These are phyloP conservation scores for Candida orba DNA, from an alignment of 805 yeast genomes.

Conservation along the genomic window DNA sequence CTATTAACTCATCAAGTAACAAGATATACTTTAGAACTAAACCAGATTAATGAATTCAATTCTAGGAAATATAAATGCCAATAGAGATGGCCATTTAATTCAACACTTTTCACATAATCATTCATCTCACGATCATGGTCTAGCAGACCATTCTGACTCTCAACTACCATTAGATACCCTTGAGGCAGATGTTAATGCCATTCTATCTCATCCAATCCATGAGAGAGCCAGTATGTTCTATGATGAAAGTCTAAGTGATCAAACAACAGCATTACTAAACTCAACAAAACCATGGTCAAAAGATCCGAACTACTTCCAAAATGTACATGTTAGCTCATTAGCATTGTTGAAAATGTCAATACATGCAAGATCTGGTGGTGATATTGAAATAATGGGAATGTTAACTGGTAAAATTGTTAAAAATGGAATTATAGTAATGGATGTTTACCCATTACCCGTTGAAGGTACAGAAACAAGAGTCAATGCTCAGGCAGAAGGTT, in stretches of 20 bases:
- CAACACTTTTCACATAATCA: constrained; percentile 2
- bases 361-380: constrained; percentile 80
- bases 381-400: constrained; percentile 94
- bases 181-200: constrained; percentile 13
- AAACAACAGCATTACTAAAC: constrained; percentile 10
- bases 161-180: constrained; percentile 4
- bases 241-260: constrained; percentile 7
- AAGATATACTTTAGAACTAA: too few relatives aligned
- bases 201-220: constrained; percentile 10
- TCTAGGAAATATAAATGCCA: constrained; percentile 4
- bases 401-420: constrained; percentile 67
- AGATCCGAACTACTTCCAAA: constrained; percentile 54
- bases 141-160: constrained; percentile 2
- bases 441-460: constrained; percentile 82
- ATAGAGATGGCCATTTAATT: constrained; percentile 10
- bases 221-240: constrained; percentile 14
- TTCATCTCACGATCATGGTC: not conserved
- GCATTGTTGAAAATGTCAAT: constrained; percentile 70
- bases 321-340: constrained; percentile 57
- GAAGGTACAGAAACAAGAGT: constrained; percentile 96
- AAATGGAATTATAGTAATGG: constrained; percentile 58
- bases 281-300: constrained; percentile 45
- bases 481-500: constrained; percentile 89
- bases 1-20: too few relatives aligned
- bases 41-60: not conserved